Conservation (phyloP, 2,329 filamentous ascomycete genomes). For the Cytospora piceicola region DNA sequence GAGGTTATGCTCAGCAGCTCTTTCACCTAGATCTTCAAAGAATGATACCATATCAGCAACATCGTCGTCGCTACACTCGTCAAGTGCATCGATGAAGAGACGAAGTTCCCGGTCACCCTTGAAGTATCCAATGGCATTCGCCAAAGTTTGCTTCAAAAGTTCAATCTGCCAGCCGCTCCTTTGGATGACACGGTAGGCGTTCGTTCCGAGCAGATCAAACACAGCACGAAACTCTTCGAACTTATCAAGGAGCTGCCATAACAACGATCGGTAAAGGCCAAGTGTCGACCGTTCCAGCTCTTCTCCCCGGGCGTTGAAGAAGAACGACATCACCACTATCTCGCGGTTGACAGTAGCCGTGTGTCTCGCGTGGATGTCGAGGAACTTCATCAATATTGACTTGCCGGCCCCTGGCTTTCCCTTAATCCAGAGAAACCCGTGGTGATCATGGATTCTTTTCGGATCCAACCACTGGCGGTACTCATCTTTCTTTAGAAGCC, state of each 20-base stretch:
- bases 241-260: slow-evolving; percentile 48
- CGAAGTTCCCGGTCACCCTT: background rate
- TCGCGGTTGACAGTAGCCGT: slow-evolving; percentile 29
- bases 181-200: background rate
- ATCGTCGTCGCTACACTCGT: slow-evolving; percentile 51
- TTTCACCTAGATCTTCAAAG: slow-evolving; percentile 44
- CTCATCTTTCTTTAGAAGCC: background rate
- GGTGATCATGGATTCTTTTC: slow-evolving; percentile 34
- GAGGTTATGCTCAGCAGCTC: slow-evolving; percentile 21
- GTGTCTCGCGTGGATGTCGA: slow-evolving; percentile 22
- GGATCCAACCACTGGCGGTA: background rate
- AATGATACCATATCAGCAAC: slow-evolving; percentile 47
- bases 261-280: slow-evolving; percentile 56
- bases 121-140: slow-evolving; percentile 31
- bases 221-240: slow-evolving; percentile 40
- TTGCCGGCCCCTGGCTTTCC: slow-evolving; percentile 53
- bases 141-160: slow-evolving; percentile 35
- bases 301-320: slow-evolving; percentile 53
- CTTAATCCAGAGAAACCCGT: slow-evolving; percentile 52
- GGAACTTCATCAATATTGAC: slow-evolving; percentile 52
- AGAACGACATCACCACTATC: slow-evolving; percentile 46
- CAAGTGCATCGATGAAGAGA: slow-evolving; percentile 48
- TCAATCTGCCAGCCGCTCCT: slow-evolving; percentile 21
- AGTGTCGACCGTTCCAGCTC: slow-evolving; percentile 48
- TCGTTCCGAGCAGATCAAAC: slow-evolving; percentile 35